Conservation (phyloP, 441 rosid species). For the Macaranga tanarius region DNA sequence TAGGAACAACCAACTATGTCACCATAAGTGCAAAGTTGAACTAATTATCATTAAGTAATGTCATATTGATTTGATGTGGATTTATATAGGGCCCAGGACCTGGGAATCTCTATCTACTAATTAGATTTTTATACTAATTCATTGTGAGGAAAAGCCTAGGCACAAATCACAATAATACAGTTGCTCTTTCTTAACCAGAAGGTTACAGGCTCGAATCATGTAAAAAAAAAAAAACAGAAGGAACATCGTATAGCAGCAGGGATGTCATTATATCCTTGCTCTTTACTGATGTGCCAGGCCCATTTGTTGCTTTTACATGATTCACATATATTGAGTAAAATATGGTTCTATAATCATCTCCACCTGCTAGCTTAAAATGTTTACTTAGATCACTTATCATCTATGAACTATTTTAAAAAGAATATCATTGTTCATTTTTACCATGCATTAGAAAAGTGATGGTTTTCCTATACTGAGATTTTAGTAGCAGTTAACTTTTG, state of each 20-base stretch:
- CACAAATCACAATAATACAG: no score
- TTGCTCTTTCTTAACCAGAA: no score
- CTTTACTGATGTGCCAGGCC: neutral
- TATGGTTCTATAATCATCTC: neutral
- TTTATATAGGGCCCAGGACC: neutral
- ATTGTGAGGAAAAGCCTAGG: neutral
- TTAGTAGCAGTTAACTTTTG: neutral
- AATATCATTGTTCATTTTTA: neutral
- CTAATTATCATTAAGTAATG: neutral
- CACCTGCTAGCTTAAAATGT: neutral
- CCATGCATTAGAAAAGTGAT: neutral
- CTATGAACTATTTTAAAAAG: neutral
- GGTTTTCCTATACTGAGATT: neutral
- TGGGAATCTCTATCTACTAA: constrained; percentile 3
- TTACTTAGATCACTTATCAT: no score
- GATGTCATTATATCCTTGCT: neutral
- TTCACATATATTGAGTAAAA: neutral
- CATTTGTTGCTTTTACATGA: neutral
- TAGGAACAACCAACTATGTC: neutral
- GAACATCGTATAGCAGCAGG: neutral
- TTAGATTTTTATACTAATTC: neutral
- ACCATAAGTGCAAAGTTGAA: neutral
- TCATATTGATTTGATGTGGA: neutral
- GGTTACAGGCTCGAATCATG: no score
- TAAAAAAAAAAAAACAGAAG: no score